Evolutionary conservation across 371 early-diverging fungal species (phyloP).

Genomic region (Actinomucor elegans): DNA sequence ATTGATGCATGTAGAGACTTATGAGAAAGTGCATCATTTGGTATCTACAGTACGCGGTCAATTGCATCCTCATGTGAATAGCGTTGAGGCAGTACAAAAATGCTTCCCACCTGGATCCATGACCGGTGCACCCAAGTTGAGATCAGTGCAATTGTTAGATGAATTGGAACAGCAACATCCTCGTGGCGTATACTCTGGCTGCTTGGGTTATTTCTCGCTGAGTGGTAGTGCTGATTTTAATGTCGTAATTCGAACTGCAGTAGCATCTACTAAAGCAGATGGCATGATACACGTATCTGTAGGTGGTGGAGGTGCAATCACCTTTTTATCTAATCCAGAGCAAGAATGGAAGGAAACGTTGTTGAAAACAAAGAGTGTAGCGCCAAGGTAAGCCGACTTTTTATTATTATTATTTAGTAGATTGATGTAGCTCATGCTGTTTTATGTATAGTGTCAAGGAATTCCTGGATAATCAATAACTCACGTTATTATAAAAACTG

Average conservation of each 20-base stretch:
- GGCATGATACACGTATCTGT: conserved; percentile 50
- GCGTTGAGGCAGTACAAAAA: conserved; percentile 72
- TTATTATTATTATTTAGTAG: too few relatives aligned
- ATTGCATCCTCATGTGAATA: conserved; percentile 58
- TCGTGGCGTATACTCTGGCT: conserved; percentile 93
- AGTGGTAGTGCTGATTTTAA: conserved; percentile 66
- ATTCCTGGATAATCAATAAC: conserved; percentile 23
- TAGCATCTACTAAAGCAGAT: conserved; percentile 25
- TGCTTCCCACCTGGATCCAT: conserved; percentile 96
- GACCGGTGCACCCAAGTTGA: conserved; percentile 96
- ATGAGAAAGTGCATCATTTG: conserved; percentile 91
- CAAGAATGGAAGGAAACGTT: conserved; percentile 87
- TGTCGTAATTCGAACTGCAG: conserved; percentile 86
- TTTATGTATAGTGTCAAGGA: conserved; percentile 21
- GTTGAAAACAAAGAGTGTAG: conserved; percentile 62
- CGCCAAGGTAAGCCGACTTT: conserved; percentile 56
- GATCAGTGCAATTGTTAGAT: conserved; percentile 83
- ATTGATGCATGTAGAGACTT: conserved; percentile 89
- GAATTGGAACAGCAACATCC: conserved; percentile 64
- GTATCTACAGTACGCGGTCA: conserved; percentile 83
- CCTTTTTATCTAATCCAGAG: conserved; percentile 77
- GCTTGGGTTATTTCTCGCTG: conserved; percentile 85
- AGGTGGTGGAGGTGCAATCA: conserved; percentile 96
- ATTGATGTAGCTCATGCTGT: too few relatives aligned
- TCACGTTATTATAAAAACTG: background rate